Base-by-base conservation (phyloP, 106 monocot species). In the Acorus gramineus region DNA sequence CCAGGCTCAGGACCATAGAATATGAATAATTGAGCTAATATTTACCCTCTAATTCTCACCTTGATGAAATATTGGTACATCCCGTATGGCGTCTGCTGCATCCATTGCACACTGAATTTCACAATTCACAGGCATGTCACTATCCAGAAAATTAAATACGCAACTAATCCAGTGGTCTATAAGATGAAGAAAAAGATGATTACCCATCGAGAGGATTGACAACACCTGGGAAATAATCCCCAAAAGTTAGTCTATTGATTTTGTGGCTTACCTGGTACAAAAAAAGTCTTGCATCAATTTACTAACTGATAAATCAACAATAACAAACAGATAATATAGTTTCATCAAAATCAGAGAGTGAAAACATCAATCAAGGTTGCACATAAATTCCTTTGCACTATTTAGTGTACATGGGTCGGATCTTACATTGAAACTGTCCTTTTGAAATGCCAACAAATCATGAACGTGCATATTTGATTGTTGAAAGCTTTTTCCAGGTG, bases 131-230 rank as follows among this genome's bases (percentile, higher is more conserved):
- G 28, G 28, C 28, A 28, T 28, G 28, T 28, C 28, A 28, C 28
- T 28, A 28, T 28, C 28, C 28, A 28, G 28, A 28, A 28, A 28
- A 28, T 1, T 28, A 28, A 28, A 28, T 28, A 28, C 28, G 28
- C 28, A 28, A 28, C 28, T 28, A 28, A 28, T 28, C 28, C 28
- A 28, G 28, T 28, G 28, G 28, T 28, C 28, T 28, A 28, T 14
- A 43, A 28, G 11, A 52, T 56, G 50, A 73, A n/a, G 8, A 66
- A 51, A 9, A n/a, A 8, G 5, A 44, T 52, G 47, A 50, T 64
- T 96, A 96, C 96, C 85, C 72, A 77, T 96, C 91, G 79, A 96
- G 96, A 72, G 96, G 87, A 77, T 96, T 96, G 59, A 96, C 72
- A 63, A 85, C 87, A 71, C 83, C 81, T 66, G 96, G 96, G 75